These are phyloP conservation scores for Iberis pinnata DNA, from an alignment of 345 rosid genomes.

Conservation along the genomic window DNA sequence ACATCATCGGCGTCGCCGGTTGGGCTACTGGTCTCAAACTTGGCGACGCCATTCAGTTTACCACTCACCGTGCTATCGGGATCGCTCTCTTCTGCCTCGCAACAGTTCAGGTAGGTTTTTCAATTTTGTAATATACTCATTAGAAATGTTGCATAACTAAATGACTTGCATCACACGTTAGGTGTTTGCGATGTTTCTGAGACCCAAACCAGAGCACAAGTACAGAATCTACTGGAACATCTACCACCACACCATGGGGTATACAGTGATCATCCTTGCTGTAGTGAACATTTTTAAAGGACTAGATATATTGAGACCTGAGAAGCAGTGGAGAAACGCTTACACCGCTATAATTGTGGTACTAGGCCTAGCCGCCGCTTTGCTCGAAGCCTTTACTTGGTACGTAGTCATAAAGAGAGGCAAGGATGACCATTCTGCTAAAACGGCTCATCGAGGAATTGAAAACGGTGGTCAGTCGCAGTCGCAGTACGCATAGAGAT, in stretches of 20 bases:
- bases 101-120: neutral
- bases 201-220: neutral
- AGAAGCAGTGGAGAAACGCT: neutral
- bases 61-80: slow-evolving; percentile 32
- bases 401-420: slow-evolving; percentile 27
- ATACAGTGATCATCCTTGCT: neutral
- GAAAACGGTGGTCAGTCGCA: slow-evolving; percentile 11
- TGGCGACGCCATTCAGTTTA: slow-evolving; percentile 19
- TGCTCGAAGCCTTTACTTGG: slow-evolving; percentile 31
- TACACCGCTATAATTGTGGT: neutral
- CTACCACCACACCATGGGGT: neutral
- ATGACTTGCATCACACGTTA: too few relatives aligned
- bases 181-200: neutral
- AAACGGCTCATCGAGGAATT: slow-evolving; percentile 2
- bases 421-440: slow-evolving; percentile 15
- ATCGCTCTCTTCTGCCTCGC: neutral
- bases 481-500: slow-evolving; percentile 13
- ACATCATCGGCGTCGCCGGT: slow-evolving; percentile 34
- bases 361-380: slow-evolving; percentile 14
- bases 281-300: neutral
- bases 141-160: too few relatives aligned
- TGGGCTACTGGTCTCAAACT: slow-evolving; percentile 40
- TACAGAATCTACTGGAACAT: neutral
- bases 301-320: neutral
- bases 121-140: too few relatives aligned